Conservation (phyloP, 2,329 filamentous ascomycete species). For the Sclerotinia subarctica region DNA sequence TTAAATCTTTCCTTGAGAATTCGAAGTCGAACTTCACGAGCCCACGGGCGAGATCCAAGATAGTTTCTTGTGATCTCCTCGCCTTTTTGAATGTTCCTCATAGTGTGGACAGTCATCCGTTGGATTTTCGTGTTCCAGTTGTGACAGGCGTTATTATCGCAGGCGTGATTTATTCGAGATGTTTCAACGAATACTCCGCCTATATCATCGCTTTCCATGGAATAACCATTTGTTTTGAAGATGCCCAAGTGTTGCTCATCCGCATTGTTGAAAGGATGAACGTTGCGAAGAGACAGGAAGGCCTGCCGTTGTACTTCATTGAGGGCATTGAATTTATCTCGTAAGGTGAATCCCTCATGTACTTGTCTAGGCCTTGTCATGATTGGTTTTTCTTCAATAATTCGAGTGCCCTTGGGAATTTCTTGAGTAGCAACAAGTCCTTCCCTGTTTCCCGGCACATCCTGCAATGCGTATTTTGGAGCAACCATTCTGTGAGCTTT, state of each 20-base stretch:
- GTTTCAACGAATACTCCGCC: not conserved
- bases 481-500: not conserved
- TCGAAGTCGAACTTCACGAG: not conserved
- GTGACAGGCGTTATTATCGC: not conserved
- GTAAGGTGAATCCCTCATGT: not conserved
- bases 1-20: not conserved
- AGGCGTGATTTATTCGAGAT: not conserved
- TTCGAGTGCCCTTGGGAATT: not conserved
- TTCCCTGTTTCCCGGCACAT: not conserved
- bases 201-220: not conserved
- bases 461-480: not conserved
- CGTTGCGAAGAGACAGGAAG: not conserved
- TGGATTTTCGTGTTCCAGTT: not conserved
- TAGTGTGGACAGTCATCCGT: not conserved
- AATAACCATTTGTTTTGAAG: not conserved
- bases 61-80: not conserved
- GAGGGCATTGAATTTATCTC: not conserved
- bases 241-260: not conserved
- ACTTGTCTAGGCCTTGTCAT: not conserved
- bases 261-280: not conserved
- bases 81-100: not conserved
- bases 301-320: not conserved
- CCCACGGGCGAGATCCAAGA: not conserved
- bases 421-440: not conserved
- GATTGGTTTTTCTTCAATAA: not conserved